Base-by-base conservation (phyloP, 2,329 filamentous ascomycete genomes). In the Pezicula neosporulosa region DNA sequence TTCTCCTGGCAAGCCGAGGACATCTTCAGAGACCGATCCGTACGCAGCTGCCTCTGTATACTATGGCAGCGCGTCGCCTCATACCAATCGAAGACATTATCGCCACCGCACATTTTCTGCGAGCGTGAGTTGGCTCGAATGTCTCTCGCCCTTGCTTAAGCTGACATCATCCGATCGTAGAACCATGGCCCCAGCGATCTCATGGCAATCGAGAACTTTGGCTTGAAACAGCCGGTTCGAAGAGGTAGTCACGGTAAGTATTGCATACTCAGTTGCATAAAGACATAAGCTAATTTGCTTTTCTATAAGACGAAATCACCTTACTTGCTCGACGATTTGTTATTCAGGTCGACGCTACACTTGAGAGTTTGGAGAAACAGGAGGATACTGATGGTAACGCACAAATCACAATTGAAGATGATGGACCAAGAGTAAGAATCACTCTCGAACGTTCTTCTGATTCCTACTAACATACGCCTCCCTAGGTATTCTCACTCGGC, bases 381-480 rank as follows among this genome's bases (percentile, higher is more conserved):
- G 94, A 99, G 70, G 94, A 99, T 66, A 95, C 92, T 28, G 92
- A 99, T 70, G 78, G 82, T 51, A 97, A 99, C 70, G 89, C 90
- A 78, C 92, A 97, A 70, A 99, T 99, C 68, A 99, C 94, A 28
- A 96, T 97, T 62, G 94, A 97, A 66, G 94, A 99, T 72, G 81
- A 83, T 57, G 94, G 94, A 0, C 93, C 94, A 46, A 99, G 97
- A 80, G 89, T 87, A 68, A 57, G 65, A 9, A 35, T 27, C 12
- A 15, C 24, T 12, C 16, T 27, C 30, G 24, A 13, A n/a, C 1
- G 15, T 18, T 24, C 7, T 19, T 6, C n/a, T 10, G 27, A 24
- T 42, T 4, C 13, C 15, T 38, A 41, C 44, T 56, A 21, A 54
- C 33, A 8, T 27, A 41, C 39, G n/a, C 2, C 16, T 16, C 36